Base-by-base conservation (phyloP, 768 basidiomycete genomes). In the Gyrodon lividus region DNA sequence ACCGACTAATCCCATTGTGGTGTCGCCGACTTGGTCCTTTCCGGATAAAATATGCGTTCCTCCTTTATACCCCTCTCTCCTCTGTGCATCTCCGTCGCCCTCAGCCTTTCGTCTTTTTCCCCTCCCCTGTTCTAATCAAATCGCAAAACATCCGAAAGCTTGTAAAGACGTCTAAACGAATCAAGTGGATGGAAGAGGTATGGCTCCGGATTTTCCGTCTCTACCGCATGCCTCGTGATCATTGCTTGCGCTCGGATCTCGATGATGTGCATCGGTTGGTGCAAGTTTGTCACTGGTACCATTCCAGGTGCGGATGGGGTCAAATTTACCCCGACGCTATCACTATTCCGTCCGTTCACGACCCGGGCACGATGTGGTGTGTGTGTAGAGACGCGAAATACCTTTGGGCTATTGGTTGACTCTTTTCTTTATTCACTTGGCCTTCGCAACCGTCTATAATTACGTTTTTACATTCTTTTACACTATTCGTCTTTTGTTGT, bases 331-430 rank as follows among this genome's bases (percentile, higher is more conserved):
- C n/a, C n/a, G 16, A 30, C 8, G 33, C 12, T 35, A 4, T 38
- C 41, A 5, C 28, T 24, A 37, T 16, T 14, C 12, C 34, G 14
- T 8, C 34, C 16, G 7, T 26, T 39, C 28, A 45, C n/a, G 31
- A 45, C 30, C 17, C 22, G 35, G 50, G 48, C 20, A 24, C 24
- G 48, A 39, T 33, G n/a, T n/a, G 49, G 52, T 48, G 56, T 35
- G 38, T 52, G 43, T 28, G 50, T 43, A 34, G 53, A 56, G 52
- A 56, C 56, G 61, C 57, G 63, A 59, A 55, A 57, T 57, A 59
- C 58, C 53, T 54, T 79, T 80, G 79, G 79, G 82, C 79, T 82
- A 74, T 82, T 82, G 79, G 79, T 82, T 83, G 80, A 74, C 70
- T 66, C 67, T 59, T 59, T 70, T 77, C 70, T 76, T 78, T 78